Conservation (phyloP, 139 green algal genomes). For the Micractinium conductrix region DNA sequence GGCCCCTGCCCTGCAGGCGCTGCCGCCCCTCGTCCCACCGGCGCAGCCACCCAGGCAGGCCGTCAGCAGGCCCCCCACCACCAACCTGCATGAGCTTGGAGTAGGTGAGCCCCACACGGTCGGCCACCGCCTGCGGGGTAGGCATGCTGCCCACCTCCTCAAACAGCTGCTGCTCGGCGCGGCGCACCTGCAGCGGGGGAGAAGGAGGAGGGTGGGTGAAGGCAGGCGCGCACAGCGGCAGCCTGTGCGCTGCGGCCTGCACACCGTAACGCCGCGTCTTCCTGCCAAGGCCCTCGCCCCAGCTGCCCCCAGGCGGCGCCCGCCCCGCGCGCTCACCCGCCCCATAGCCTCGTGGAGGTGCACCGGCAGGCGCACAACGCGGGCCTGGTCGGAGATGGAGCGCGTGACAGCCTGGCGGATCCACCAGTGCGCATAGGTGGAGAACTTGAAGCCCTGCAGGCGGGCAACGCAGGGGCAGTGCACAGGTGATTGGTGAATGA, state of each 20-base stretch:
- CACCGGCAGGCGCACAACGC: constrained; percentile 80
- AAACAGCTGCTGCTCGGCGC: constrained; percentile 41
- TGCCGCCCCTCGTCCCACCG: too few species aligned
- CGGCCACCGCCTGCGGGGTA: constrained; percentile 62
- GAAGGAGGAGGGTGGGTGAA: neutral
- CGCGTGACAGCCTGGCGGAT: constrained; percentile 87
- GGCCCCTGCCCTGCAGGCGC: too few species aligned
- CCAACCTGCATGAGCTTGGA: constrained; percentile 55
- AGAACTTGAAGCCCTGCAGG: constrained; percentile 98
- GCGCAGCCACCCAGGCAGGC: neutral
- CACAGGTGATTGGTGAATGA: too few species aligned
- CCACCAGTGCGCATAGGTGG: constrained; percentile 98
- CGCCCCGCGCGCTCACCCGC: constrained; percentile 48
- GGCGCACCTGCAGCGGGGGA: neutral
- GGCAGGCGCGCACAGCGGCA: too few species aligned
- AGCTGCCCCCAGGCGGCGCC: too few species aligned
- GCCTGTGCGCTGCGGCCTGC: too few species aligned
- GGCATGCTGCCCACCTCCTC: constrained; percentile 48
- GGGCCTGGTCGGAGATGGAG: constrained; percentile 65
- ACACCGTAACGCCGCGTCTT: too few species aligned
- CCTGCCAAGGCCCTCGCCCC: too few species aligned
- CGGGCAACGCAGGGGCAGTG: too few species aligned
- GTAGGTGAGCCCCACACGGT: constrained; percentile 59
- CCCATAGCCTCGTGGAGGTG: constrained; percentile 80
- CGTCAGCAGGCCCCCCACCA: too few species aligned